phyloP scores from a whole-genome alignment of 768 basidiomycete species.

The Crepidotus variabilis region DNA sequence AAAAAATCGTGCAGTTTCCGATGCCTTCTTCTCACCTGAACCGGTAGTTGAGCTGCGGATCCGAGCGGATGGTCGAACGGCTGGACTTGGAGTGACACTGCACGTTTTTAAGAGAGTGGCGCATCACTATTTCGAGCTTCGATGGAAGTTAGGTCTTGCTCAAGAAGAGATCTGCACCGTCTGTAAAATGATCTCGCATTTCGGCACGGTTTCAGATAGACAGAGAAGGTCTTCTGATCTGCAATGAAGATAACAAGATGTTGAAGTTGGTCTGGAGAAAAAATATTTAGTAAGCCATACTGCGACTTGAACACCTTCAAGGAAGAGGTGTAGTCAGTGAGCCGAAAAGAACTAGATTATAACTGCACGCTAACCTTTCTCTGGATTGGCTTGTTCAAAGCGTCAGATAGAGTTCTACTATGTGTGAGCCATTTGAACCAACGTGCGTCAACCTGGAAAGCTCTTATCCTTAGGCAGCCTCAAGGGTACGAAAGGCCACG shows the following conservation, averaged over 20 bases:
- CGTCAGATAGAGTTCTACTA: too few species aligned
- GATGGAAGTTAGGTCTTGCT: neutral
- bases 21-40: neutral
- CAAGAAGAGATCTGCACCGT: neutral
- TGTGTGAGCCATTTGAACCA: too few species aligned
- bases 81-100: neutral
- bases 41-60: neutral
- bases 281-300: too few species aligned
- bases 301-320: too few species aligned
- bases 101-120: neutral
- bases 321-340: too few species aligned
- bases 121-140: neutral
- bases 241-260: neutral
- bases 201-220: neutral
- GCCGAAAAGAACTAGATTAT: too few species aligned
- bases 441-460: too few species aligned
- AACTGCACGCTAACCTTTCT: too few species aligned
- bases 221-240: neutral
- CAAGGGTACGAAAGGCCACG: too few species aligned
- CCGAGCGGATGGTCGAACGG: neutral
- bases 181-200: neutral
- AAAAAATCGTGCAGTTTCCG: neutral
- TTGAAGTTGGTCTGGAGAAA: too few species aligned
- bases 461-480: too few species aligned
- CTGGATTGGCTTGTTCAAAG: too few species aligned